Percentiles rank a stretch among this genome's conserved stretches.
Evolutionary conservation across 768 basidiomycete species (phyloP).

Genomic region (Cyclocybe cylindracea): DNA sequence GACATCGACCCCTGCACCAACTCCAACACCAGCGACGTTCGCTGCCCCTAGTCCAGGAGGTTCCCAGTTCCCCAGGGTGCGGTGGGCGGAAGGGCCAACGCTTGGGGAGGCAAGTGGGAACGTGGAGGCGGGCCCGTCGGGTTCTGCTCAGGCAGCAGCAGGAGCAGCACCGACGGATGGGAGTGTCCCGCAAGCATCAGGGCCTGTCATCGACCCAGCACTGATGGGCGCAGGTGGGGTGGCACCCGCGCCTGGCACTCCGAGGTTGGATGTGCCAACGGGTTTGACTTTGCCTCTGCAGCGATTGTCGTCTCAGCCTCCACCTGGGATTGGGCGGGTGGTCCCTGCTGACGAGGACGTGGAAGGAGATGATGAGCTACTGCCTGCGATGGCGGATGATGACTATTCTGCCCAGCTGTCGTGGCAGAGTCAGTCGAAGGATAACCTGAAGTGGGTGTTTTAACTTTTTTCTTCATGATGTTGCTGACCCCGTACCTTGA

Average conservation of each 20-base stretch:
- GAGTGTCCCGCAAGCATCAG: neutral
- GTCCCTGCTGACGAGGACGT: constrained; percentile 48
- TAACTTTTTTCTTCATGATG: neutral
- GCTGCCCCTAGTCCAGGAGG: constrained; percentile 6
- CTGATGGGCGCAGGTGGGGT: constrained; percentile 17
- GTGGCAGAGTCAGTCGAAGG: constrained; percentile 87
- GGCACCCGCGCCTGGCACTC: constrained; percentile 4
- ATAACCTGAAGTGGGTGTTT: constrained; percentile 70
- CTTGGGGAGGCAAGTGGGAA: constrained; percentile 1
- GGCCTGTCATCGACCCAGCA: constrained; percentile 22
- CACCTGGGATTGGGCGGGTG: constrained; percentile 16
- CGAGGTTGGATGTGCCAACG: constrained; percentile 14
- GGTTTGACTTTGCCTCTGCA: constrained; percentile 13
- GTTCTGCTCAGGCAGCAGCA: neutral
- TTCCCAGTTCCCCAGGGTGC: constrained; percentile 36
- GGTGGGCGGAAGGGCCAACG: constrained; percentile 32
- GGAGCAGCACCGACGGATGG: neutral
- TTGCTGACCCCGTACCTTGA: constrained; percentile 1
- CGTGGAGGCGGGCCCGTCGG: neutral
- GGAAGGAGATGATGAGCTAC: constrained; percentile 75
- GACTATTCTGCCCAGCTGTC: constrained; percentile 83
- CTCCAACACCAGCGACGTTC: constrained; percentile 10
- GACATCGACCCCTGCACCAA: neutral
- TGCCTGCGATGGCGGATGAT: constrained; percentile 87
- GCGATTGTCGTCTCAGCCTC: constrained; percentile 15